Evolutionary conservation across 108 stramenopile species (phyloP).

Genomic region (Mayamaea pseudoterrestris): DNA sequence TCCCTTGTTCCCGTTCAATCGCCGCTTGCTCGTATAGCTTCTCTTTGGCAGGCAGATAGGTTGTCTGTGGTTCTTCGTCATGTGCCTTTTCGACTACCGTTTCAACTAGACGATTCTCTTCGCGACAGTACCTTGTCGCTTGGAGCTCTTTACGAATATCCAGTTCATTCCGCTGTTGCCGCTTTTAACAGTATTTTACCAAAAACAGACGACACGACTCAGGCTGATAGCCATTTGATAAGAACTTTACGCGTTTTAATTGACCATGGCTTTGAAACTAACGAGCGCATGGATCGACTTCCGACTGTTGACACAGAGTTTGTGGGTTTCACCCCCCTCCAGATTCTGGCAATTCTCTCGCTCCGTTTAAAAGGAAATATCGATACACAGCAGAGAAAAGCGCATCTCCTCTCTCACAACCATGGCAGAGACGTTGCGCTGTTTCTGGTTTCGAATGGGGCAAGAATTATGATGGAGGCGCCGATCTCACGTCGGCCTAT

Average conservation of each 20-base stretch:
- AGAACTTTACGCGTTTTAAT: not conserved
- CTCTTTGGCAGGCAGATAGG: too few species aligned
- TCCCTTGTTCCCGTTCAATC: too few species aligned
- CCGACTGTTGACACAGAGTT: conserved; percentile 16
- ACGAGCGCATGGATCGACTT: conserved; percentile 46
- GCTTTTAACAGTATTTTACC: too few species aligned
- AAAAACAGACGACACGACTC: too few species aligned
- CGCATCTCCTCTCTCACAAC: conserved; percentile 10
- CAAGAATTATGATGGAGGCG: conserved; percentile 33
- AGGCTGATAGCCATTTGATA: too few species aligned
- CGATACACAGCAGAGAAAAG: not conserved
- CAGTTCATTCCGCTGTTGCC: conserved; percentile 57
- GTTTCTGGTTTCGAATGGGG: conserved; percentile 42
- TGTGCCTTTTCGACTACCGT: too few species aligned
- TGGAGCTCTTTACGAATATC: conserved; percentile 49
- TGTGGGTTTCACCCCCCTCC: conserved; percentile 69
- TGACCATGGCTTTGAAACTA: conserved; percentile 58
- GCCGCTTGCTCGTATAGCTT: too few species aligned
- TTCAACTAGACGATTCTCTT: too few species aligned
- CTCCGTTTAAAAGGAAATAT: conserved; percentile 9
- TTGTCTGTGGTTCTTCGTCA: too few species aligned
- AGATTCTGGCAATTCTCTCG: conserved; percentile 44
- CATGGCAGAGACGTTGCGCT: conserved; percentile 24
- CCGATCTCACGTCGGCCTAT: too few species aligned
- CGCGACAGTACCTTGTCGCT: too few species aligned